Evolutionary conservation across 805 yeast genomes (phyloP), one percentile per base, ranked within the genome.

Genomic region (Schwanniomyces occidentalis): DNA sequence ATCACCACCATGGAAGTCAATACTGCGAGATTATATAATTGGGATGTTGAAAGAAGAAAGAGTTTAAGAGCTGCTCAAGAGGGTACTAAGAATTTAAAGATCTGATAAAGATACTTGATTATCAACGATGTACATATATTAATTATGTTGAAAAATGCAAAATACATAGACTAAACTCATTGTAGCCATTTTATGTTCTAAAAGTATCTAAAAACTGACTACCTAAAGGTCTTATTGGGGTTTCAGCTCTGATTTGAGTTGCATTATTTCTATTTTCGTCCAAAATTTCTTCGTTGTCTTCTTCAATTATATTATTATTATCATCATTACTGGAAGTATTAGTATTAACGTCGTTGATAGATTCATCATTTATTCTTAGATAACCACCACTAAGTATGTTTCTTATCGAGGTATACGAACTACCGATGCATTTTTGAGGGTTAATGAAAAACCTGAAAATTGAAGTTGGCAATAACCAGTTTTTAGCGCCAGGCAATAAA

Each of bases 1-100:
- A 90, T 91, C 43, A 93, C 99, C 10, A 91, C 97, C 3, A 87
- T 93, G 90, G 98, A 93, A 60, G 99, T 93, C 33, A 93, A 93
- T 56, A 88, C 95, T 12, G 97, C 99, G 1, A 75, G 99, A 45
- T 72, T 85, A 55, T 86, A 85, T 56, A 86, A 86, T 51, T 85
- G 91, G 90, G 95, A 85, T 54, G 91, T 86, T 7, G 85, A 82
- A 52, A 74, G 86, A 61, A 76, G 90, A 58, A 82, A 67, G 60
- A 65, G 48, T 52, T 63, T 32, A 69, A 71, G 35, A 44, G 62
- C 61, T 32, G 63, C 64, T 8, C 63, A 69, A 17, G 65, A 63
- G 46, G 63, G 57, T 27, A 48, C 69, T 16, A 51, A 49, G 39
- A 48, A 55, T 34, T 48, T 49, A 32, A 51, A 47, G 21, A 48